Percentiles rank a stretch among this genome's conserved stretches.
phyloP scores from a whole-genome alignment of 345 rosid genomes.

The Triadica sebifera region DNA sequence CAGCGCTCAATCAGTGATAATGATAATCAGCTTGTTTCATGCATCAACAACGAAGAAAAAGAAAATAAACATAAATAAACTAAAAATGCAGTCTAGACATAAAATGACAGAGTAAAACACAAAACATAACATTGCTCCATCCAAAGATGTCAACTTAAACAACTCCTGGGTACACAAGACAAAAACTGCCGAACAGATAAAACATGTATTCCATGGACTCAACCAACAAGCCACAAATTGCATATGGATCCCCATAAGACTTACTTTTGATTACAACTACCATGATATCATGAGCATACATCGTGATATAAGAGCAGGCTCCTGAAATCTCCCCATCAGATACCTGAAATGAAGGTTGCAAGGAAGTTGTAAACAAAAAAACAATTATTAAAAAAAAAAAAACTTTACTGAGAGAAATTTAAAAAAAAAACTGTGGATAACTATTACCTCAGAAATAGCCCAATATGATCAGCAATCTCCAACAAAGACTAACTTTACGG shows the following conservation, averaged over 20 bases:
- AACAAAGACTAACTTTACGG: background rate
- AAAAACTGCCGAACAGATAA: background rate
- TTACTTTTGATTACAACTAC: constrained; percentile 10
- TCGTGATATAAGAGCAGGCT: constrained; percentile 15
- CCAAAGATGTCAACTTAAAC: background rate
- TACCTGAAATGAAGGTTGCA: constrained; percentile 22
- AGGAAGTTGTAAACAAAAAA: constrained; percentile 1
- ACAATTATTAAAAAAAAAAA: background rate
- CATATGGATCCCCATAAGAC: constrained; percentile 8
- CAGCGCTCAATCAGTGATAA: background rate
- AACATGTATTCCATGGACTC: background rate
- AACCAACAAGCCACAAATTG: background rate
- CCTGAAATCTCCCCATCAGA: constrained; percentile 17
- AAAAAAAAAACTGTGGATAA: background rate
- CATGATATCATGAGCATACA: constrained; percentile 11
- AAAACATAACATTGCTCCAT: background rate
- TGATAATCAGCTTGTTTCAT: background rate
- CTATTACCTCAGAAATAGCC: constrained; percentile 33
- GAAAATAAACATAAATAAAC: background rate
- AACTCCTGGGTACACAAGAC: constrained; percentile 6
- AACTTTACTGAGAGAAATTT: background rate
- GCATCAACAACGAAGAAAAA: background rate
- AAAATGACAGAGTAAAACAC: background rate
- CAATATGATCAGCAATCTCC: constrained; percentile 33
- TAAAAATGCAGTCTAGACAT: background rate